A percentile compares a stretch with the other conserved stretches of the same genome.
phyloP scores from a whole-genome alignment of 805 yeast genomes.

The Starmera pachycereana region DNA sequence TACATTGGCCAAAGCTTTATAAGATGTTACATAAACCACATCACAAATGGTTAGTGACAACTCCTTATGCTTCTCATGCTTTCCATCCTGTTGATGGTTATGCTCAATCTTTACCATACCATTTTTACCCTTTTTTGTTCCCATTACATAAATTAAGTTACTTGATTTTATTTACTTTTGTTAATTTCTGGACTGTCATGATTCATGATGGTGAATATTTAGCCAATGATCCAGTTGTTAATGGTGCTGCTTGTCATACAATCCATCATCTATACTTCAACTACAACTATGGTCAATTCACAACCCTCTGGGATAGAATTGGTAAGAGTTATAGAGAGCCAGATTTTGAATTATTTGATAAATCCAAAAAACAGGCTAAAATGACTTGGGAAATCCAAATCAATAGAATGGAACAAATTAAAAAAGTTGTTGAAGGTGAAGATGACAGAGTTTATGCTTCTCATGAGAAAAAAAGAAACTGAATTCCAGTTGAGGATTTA shows the following conservation, averaged over 20 bases:
- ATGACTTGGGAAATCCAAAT: slow-evolving; percentile 64
- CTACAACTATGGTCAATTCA: slow-evolving; percentile 97
- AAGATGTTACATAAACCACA: slow-evolving; percentile 90
- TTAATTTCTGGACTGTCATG: slow-evolving; percentile 97
- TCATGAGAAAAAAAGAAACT: slow-evolving; percentile 21
- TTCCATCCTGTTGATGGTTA: slow-evolving; percentile 98
- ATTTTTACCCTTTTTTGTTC: slow-evolving; percentile 81
- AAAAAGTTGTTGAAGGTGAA: slow-evolving; percentile 71
- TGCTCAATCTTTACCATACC: slow-evolving; percentile 88
- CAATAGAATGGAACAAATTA: slow-evolving; percentile 66
- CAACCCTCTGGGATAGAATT: slow-evolving; percentile 95
- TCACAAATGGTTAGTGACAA: slow-evolving; percentile 98
- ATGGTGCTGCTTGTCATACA: slow-evolving; percentile 98
- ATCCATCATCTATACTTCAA: slow-evolving; percentile 94
- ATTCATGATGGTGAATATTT: slow-evolving; percentile 96
- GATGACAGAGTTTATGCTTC: slow-evolving; percentile 63
- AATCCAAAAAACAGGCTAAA: slow-evolving; percentile 42
- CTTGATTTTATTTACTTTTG: slow-evolving; percentile 74
- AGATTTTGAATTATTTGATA: slow-evolving; percentile 74
- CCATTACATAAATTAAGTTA: slow-evolving; percentile 87
- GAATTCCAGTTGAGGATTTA: background rate
- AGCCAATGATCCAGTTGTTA: slow-evolving; percentile 86
- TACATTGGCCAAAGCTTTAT: slow-evolving; percentile 90
- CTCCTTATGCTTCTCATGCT: slow-evolving; percentile 97
- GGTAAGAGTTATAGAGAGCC: slow-evolving; percentile 93